Percentiles rank a stretch among this genome's conserved stretches.
These are phyloP conservation scores for Giardia muris DNA, from an alignment of 208 protist genomes.

Conservation along the genomic window DNA sequence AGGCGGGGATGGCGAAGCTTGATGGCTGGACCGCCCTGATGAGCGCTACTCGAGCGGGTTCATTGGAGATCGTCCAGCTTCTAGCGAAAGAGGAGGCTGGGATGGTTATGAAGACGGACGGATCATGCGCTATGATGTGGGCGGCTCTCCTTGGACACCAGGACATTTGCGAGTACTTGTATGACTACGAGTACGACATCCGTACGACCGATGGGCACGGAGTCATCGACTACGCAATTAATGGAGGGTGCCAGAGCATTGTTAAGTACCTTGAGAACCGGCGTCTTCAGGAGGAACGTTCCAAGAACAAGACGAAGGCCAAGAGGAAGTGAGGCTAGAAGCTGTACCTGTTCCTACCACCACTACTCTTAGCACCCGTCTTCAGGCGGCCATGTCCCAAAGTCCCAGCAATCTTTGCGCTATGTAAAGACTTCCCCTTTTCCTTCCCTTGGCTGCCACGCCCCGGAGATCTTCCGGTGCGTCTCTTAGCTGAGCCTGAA, in stretches of 20 bases:
- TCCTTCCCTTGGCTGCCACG: too few species aligned
- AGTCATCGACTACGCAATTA: neutral
- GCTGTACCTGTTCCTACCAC: neutral
- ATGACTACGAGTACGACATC: neutral
- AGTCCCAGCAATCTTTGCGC: neutral
- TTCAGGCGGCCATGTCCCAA: neutral
- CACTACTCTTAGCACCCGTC: neutral
- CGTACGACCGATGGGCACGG: neutral
- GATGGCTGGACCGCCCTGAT: neutral
- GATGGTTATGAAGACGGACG: neutral
- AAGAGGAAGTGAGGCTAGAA: neutral
- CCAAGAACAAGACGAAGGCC: neutral
- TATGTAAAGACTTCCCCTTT: too few species aligned
- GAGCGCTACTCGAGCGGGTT: neutral
- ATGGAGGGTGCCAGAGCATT: neutral
- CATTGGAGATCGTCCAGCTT: neutral
- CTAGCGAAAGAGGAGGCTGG: neutral
- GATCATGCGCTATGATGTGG: neutral
- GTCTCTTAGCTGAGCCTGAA: too few species aligned
- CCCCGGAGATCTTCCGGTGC: too few species aligned
- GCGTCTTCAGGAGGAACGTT: neutral
- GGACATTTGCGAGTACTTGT: neutral
- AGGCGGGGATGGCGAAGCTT: neutral
- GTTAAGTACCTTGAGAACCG: neutral
- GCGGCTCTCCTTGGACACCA: neutral